These are phyloP conservation scores for Chenopodium quinoa DNA, from an alignment of 148 eudicot species.

Conservation along the genomic window DNA sequence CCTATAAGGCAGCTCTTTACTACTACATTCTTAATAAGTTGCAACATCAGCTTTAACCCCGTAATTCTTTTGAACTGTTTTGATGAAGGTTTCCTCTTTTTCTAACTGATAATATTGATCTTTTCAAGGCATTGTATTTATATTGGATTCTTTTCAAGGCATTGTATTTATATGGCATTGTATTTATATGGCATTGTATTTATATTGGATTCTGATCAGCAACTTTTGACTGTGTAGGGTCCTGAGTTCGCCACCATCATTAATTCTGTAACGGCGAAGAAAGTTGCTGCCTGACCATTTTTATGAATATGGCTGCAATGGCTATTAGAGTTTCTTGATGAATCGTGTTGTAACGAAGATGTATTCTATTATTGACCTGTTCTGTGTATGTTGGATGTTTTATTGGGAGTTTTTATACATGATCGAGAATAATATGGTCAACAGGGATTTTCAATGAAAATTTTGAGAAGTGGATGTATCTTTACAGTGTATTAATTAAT, in stretches of 20 bases:
- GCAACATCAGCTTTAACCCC: no score
- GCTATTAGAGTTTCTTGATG: neutral
- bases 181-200: neutral
- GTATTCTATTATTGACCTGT: slow-evolving; percentile 13
- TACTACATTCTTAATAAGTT: no score
- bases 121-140: neutral
- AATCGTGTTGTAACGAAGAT: neutral
- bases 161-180: no score
- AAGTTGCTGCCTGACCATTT: slow-evolving; percentile 74
- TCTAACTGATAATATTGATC: neutral
- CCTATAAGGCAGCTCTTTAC: no score
- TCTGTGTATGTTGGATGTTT: slow-evolving; percentile 14
- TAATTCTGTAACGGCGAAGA: slow-evolving; percentile 88
- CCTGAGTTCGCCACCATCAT: slow-evolving; percentile 89
- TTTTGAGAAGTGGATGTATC: slow-evolving; percentile 25
- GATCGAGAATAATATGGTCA: slow-evolving; percentile 3
- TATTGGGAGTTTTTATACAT: slow-evolving; percentile 1
- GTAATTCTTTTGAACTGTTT: neutral
- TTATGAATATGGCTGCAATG: slow-evolving; percentile 10
- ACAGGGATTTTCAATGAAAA: slow-evolving; percentile 5
- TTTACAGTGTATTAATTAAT: neutral
- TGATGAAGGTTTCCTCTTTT: neutral
- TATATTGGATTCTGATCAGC: neutral
- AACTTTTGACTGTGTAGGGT: slow-evolving; percentile 50
- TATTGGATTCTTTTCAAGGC: neutral